These are phyloP conservation scores for Colletotrichum coccodes DNA, from an alignment of 2,329 filamentous ascomycete species.

Conservation along the genomic window DNA sequence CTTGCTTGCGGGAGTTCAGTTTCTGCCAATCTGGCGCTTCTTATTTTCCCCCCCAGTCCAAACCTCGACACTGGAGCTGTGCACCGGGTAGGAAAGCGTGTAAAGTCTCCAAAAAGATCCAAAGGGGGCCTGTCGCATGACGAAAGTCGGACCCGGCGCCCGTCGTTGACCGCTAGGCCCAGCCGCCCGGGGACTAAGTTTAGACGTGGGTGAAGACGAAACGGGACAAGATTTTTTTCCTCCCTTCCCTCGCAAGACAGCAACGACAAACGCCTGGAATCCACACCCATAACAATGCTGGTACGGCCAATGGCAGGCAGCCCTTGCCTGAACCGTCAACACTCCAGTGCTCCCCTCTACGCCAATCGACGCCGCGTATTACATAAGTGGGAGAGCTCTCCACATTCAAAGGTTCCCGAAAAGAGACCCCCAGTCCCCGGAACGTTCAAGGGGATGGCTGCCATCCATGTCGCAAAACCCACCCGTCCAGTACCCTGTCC, in stretches of 20 bases:
- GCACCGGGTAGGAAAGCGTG: not conserved
- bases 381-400: constrained; percentile 19
- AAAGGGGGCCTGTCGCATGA: not conserved
- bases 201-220: not conserved
- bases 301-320: constrained; percentile 4
- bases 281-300: not conserved
- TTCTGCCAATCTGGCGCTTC: not conserved
- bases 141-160: constrained; percentile 4
- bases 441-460: constrained; percentile 10
- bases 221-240: not conserved
- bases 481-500: constrained; percentile 7
- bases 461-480: constrained; percentile 19
- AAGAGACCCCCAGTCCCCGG: constrained; percentile 2
- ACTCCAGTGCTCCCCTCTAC: not conserved
- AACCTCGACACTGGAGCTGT: not conserved
- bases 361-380: constrained; percentile 19
- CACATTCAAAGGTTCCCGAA: constrained; percentile 3
- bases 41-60: not conserved
- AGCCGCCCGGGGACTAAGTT: not conserved
- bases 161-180: not conserved
- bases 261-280: not conserved
- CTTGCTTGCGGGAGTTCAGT: constrained; percentile 1
- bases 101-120: not conserved
- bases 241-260: not conserved
- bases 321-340: constrained; percentile 9